Conservation (phyloP, 768 basidiomycete genomes). For the Russula ochroleuca region DNA sequence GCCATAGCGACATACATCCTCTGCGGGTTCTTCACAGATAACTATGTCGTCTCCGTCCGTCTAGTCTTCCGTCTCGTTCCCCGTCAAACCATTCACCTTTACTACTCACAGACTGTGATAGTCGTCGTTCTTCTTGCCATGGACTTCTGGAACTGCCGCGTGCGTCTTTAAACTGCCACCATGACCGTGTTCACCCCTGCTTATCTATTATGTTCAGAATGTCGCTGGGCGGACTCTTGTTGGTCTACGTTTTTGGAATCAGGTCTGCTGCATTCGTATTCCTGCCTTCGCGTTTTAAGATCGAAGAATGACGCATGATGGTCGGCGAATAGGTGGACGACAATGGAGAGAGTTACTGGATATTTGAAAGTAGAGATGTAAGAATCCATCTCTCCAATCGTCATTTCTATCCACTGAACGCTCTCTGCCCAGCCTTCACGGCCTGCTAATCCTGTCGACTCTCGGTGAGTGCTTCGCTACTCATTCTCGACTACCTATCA, state of each 20-base stretch:
- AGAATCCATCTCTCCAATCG: conserved; percentile 32
- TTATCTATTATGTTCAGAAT: conserved; percentile 49
- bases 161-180: conserved; percentile 37
- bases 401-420: conserved; percentile 6
- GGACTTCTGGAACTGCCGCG: conserved; percentile 98
- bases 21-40: conserved; percentile 84
- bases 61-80: not conserved
- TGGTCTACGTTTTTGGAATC: conserved; percentile 97
- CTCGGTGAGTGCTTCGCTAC: conserved; percentile 51
- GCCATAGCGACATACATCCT: conserved; percentile 92
- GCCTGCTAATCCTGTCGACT: conserved; percentile 84
- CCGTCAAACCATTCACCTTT: not conserved
- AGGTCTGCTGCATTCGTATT: conserved; percentile 42
- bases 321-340: conserved; percentile 69
- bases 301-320: not conserved
- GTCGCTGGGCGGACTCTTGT: conserved; percentile 92
- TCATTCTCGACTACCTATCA: not conserved
- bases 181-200: not conserved
- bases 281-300: conserved; percentile 29
- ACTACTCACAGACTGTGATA: conserved; percentile 59
- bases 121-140: conserved; percentile 93
- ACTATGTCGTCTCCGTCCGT: conserved; percentile 90
- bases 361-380: conserved; percentile 96
- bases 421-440: conserved; percentile 61
- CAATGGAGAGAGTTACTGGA: conserved; percentile 95